Evolutionary conservation across 2,329 filamentous ascomycete genomes (phyloP), one percentile per base, ranked within the genome.

Genomic region (Cladosporium sp.): DNA sequence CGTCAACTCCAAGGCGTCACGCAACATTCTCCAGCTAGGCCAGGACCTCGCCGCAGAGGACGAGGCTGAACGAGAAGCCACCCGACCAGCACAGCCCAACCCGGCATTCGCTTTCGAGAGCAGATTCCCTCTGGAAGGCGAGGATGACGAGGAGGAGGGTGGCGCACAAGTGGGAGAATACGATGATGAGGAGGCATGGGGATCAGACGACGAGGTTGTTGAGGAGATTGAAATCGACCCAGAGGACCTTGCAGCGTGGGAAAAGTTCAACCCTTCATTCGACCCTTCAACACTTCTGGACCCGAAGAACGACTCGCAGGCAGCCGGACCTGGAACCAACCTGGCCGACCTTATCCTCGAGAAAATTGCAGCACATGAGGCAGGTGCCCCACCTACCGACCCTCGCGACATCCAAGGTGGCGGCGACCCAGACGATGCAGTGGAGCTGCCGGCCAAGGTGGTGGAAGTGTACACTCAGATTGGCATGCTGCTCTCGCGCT

Each of bases 381-480:
- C 91, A 4, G 76, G 79, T 28, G 79, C 84, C 62, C 78, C 81
- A 66, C 84, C 83, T 35, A 53, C 61, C 16, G 61, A 63, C 35
- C 61, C 61, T 56, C 50, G 61, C 23, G 91, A 93, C 21, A 72
- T 75, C 37, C 71, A 71, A 64, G 76, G 78, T 29, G 83, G 86
- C 63, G 85, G 84, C 21, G 78, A 85, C 0, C 85, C 88, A 1
- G 91, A 95, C 69, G 93, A 96, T 68, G 91, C 92, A 23, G 89
- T 92, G 58, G 91, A 97, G 76, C 83, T 99, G 61, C 93, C 93
- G 2, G 89, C 89, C 52, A 97, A 97, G 80, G 93, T 97, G 16
- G 85, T 97, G 18, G 94, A 98, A 75, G 94, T 97, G 18, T 98
- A 96, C 78, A 90, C 91, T 67, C 96, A 97, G 88, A 89, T 97